Evolutionary conservation across 768 basidiomycete species (phyloP), one percentile per base, ranked within the genome.

Genomic region (Filobasidium floriforme): DNA sequence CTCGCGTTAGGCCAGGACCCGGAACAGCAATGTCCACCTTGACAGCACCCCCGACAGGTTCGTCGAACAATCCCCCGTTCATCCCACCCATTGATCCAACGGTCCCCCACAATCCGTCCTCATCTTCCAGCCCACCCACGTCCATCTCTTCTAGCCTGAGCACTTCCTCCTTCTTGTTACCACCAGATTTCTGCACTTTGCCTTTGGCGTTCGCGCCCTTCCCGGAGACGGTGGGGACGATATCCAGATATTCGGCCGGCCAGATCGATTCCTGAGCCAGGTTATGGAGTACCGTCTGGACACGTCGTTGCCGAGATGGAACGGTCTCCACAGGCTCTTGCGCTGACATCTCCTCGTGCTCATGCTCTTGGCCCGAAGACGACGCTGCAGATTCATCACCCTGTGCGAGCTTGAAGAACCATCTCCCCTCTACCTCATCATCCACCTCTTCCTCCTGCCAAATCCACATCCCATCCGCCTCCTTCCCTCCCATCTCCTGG

Each of bases 391-490:
- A 37, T 37, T 9, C 32, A 37, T 37, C 4, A 37, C 32, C 46
- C 4, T 6, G 24, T 3, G 18, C 46, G 46, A 24, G 46, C 19
- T 51, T 51, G 54, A 57, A 57, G 7, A 32, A 4, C 54, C 54
- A 57, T 57, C 54, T 22, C 6, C 54, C 54, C 12, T 24, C 54
- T 24, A 15, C 19, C 15, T 15, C 54, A 22, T 57, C 22, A 32
- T 65, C 63, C n/a, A 59, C 54, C 19, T 44, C 55, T n/a, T 19
- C 54, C 14, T 59, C 55, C 18, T 65, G 49, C 44, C 49, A 32
- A 18, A 62, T 11, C 26, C 26, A 28, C 61, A 43, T 28, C 43
- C 43, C 61, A 18, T 62, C 61, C 26, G 18, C 29, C 60, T 49
- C 61, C 9, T 11, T 62, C 61, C 2, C 40, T 57, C 19, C 6